Evolutionary conservation across 2,329 filamentous ascomycete species (phyloP).

Genomic region (Lasiodiplodia citricola): DNA sequence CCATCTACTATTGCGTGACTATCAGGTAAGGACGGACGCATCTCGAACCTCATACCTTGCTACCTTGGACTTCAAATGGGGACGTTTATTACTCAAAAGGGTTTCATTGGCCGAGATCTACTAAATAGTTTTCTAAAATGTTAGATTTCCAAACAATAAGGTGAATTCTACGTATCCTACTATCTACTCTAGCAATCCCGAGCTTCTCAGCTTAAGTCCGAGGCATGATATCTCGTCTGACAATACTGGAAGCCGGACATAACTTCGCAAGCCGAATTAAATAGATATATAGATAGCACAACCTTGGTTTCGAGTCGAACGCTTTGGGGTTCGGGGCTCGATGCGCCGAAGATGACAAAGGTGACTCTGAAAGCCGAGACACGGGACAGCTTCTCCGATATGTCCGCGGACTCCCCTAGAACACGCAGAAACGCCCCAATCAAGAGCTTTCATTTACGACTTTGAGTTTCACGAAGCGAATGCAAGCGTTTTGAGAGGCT

Average conservation of each 20-base stretch:
- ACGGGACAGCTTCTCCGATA: not conserved
- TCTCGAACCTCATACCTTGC: too few species aligned
- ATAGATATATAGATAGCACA: not conserved
- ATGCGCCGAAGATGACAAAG: not conserved
- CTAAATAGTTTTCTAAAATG: too few species aligned
- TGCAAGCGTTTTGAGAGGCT: not conserved
- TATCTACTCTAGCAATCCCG: not conserved
- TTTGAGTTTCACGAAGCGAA: not conserved
- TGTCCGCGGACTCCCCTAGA: not conserved
- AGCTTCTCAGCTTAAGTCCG: not conserved
- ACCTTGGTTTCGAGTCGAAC: not conserved
- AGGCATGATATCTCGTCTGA: not conserved
- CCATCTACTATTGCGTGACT: too few species aligned
- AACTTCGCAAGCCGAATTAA: not conserved
- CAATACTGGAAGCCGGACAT: not conserved
- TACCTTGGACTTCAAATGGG: too few species aligned
- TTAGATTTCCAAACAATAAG: too few species aligned
- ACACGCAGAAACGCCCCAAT: not conserved
- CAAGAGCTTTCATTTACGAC: not conserved
- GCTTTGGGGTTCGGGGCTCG: fast-evolving
- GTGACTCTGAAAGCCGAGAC: not conserved
- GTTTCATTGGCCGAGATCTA: too few species aligned
- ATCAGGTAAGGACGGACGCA: too few species aligned
- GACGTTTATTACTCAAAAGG: too few species aligned
- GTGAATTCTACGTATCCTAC: too few species aligned